Evolutionary conservation across 2,329 filamentous ascomycete species (phyloP).

Genomic region (Colletotrichum sp.): DNA sequence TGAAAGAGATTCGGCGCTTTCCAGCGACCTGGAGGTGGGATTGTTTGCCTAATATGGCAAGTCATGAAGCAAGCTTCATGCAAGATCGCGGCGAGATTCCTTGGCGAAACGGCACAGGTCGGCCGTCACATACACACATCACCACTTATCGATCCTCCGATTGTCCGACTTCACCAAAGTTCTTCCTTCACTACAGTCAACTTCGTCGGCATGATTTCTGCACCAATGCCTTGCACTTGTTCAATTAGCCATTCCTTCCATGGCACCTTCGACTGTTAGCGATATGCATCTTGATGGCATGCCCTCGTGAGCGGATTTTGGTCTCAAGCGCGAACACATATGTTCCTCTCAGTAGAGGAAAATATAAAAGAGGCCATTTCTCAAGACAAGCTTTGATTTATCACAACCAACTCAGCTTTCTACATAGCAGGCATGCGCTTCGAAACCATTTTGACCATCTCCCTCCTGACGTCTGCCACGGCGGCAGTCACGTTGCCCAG

Average conservation of each 20-base stretch:
- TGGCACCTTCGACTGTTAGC: not conserved
- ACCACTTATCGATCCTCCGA: not conserved
- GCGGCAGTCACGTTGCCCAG: not conserved
- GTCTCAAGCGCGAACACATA: not conserved
- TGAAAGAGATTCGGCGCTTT: not conserved
- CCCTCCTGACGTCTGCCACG: not conserved
- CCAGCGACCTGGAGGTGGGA: not conserved
- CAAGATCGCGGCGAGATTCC: not conserved
- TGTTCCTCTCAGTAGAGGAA: not conserved
- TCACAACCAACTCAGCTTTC: not conserved
- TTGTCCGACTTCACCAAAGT: not conserved
- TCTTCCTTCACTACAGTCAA: not conserved
- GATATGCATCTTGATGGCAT: not conserved
- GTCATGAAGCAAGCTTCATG: not conserved
- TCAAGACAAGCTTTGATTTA: not conserved
- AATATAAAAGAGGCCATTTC: not conserved
- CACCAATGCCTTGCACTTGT: not conserved
- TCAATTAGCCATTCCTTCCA: not conserved
- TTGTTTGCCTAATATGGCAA: not conserved
- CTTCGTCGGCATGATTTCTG: not conserved
- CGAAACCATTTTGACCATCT: not conserved
- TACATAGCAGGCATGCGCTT: not conserved
- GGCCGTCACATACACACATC: not conserved
- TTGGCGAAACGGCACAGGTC: not conserved
- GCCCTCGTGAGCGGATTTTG: not conserved